A percentile compares a stretch with the other conserved stretches of the same genome.
Evolutionary conservation across 257 asterid genomes (phyloP).

Genomic region (Perilla frutescens): DNA sequence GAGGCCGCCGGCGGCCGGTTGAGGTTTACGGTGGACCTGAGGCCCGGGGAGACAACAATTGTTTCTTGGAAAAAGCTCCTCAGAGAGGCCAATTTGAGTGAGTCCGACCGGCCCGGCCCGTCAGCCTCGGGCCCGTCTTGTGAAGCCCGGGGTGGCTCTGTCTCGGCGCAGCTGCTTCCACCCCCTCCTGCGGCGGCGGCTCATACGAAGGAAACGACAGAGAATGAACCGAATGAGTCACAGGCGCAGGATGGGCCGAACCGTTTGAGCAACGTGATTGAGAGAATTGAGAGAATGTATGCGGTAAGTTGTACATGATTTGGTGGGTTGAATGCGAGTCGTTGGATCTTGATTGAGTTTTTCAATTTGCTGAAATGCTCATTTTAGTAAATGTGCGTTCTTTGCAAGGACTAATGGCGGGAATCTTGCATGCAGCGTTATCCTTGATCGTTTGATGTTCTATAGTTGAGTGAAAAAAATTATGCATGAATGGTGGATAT

Average conservation of each 20-base stretch:
- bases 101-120: slow-evolving; percentile 41
- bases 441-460: slow-evolving; percentile 9
- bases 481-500: slow-evolving; percentile 12
- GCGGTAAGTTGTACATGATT: slow-evolving; percentile 56
- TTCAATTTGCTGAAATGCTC: neutral
- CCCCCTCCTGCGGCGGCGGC: slow-evolving; percentile 33
- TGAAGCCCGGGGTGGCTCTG: slow-evolving; percentile 28
- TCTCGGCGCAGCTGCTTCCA: slow-evolving; percentile 38
- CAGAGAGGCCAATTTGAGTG: slow-evolving; percentile 57
- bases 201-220: slow-evolving; percentile 43
- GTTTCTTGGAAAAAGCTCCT: slow-evolving; percentile 94
- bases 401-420: slow-evolving; percentile 26
- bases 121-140: slow-evolving; percentile 30
- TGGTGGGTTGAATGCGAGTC: slow-evolving; percentile 18
- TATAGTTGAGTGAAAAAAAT: neutral
- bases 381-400: slow-evolving; percentile 9
- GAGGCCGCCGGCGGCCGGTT: slow-evolving; percentile 65
- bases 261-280: slow-evolving; percentile 84
- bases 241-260: slow-evolving; percentile 54
- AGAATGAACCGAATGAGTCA: slow-evolving; percentile 50
- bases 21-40: slow-evolving; percentile 73
- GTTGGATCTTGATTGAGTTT: neutral
- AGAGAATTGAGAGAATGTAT: slow-evolving; percentile 85
- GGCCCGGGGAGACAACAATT: slow-evolving; percentile 85
- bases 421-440: slow-evolving; percentile 17